Evolutionary conservation across 1,139 yeast genomes (phyloP), one percentile per base, ranked within the genome.

Genomic region (Saccharomycopsis crataegensis): DNA sequence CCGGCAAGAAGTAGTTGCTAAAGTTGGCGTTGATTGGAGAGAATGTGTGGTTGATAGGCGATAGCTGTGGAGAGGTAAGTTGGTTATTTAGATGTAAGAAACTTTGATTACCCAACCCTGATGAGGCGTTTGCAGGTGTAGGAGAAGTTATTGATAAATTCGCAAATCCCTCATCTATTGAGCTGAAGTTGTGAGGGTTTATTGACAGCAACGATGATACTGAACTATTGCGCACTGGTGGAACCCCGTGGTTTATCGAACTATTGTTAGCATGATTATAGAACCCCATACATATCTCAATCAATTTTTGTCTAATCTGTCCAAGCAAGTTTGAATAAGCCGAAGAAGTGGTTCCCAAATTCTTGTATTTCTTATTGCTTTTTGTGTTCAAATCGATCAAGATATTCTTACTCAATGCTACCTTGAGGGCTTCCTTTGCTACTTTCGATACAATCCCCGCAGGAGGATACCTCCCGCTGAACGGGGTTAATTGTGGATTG

Each of bases 401-500:
- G 31, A 70, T 58, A 1, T 63, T 62, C 2, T 59, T 54, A 8
- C 60, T 62, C 4, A 63, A 53, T 1, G 71, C 65, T 8, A 51
- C 55, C 11, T 60, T 60, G 40, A 68, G 61, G 48, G 72, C 68
- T 31, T 70, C 70, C 54, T 70, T 71, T 1, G 75, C 64, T 1
- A 73, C 71, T 48, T 65, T 65, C 11, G 72, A 70, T 7, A 71
- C 65, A 6, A 72, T 64, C 4, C 77, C 77, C 6, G 73, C 65
- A 4, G 76, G 76, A 6, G 76, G 76, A 58, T 67, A 70, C 43
- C 67, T 60, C 28, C 67, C 66, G 58, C 70, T 71, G 59, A 73
- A 73, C 0, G 77, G 77, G 1, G 77, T 72, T 8, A 67, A 63
- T 46, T 70, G 70, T 32, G 77, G 76, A 55, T 64, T 70, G 44